Evolutionary conservation across 2,329 filamentous ascomycete species (phyloP).

Genomic region (Karstenula rhodostoma): DNA sequence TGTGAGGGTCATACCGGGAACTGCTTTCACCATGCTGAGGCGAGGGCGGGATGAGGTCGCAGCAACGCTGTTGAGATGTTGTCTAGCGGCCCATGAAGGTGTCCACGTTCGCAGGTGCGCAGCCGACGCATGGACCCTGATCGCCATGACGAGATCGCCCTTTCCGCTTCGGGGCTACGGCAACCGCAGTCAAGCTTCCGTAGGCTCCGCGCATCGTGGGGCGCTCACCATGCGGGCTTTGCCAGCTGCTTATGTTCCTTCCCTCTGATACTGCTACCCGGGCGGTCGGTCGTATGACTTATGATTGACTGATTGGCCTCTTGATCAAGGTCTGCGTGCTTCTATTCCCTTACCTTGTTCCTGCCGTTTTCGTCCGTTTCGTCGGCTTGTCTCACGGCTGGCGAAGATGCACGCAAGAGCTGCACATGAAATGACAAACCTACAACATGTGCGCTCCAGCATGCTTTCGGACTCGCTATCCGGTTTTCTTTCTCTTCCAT

Average conservation of each 20-base stretch:
- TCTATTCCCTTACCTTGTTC: not conserved
- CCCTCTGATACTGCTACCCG: not conserved
- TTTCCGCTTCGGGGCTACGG: constrained; percentile 5
- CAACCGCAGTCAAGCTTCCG: constrained; percentile 14
- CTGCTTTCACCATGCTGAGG: constrained; percentile 63
- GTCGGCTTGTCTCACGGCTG: not conserved
- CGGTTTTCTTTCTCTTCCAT: not conserved
- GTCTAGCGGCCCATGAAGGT: constrained; percentile 37
- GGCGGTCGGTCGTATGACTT: not conserved
- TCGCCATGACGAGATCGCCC: constrained; percentile 10
- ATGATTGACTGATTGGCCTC: constrained; percentile 2
- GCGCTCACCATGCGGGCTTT: not conserved
- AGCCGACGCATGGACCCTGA: constrained; percentile 11
- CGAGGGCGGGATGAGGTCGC: constrained; percentile 11
- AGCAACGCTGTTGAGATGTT: constrained; percentile 15
- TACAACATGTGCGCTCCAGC: constrained; percentile 4
- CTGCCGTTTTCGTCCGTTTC: not conserved
- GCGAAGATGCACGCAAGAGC: not conserved
- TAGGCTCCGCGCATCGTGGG: constrained; percentile 9
- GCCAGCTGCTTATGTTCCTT: not conserved
- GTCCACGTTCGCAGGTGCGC: constrained; percentile 14
- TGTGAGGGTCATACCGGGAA: constrained; percentile 55
- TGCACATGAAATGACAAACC: not conserved
- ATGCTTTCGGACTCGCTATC: not conserved
- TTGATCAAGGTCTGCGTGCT: not conserved